phyloP scores from a whole-genome alignment of 257 asterid species.

The Osmanthus fragrans region DNA sequence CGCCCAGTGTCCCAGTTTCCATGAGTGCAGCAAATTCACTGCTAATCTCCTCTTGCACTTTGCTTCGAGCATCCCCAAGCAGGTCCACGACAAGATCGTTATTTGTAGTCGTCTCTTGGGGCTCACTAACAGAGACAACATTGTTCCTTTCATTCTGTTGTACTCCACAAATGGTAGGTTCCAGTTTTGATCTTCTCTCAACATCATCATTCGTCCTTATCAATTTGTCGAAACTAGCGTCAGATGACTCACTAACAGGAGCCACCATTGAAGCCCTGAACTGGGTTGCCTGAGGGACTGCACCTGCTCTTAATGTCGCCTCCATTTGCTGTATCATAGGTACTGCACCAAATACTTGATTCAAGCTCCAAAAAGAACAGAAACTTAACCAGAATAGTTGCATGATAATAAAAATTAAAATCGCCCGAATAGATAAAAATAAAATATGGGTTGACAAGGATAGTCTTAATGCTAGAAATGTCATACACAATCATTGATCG shows the following conservation, averaged over 20 bases:
- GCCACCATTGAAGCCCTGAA: constrained; percentile 45
- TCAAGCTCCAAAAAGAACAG: no score
- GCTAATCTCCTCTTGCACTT: constrained; percentile 83
- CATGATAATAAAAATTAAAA: no score
- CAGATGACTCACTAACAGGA: constrained; percentile 10
- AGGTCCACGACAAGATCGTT: constrained; percentile 43
- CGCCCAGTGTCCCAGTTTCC: constrained; percentile 85
- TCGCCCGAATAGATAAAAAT: no score
- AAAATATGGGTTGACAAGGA: no score
- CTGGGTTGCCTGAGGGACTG: constrained; percentile 85
- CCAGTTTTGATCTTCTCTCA: constrained; percentile 20
- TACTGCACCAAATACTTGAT: constrained; percentile 48
- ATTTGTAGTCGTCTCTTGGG: constrained; percentile 27
- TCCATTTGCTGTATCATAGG: constrained; percentile 89
- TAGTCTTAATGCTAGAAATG: no score
- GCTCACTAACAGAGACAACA: neutral
- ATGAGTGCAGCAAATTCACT: constrained; percentile 81
- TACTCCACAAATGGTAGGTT: constrained; percentile 7
- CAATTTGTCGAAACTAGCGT: neutral
- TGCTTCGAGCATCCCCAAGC: constrained; percentile 73
- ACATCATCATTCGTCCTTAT: constrained; percentile 1
- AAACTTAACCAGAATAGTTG: no score
- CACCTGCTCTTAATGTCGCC: constrained; percentile 74
- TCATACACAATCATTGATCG: no score
- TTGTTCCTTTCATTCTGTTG: constrained; percentile 7